These are phyloP conservation scores for Pythium rishiriense DNA, from an alignment of 352 stramenopile genomes.

Conservation along the genomic window DNA sequence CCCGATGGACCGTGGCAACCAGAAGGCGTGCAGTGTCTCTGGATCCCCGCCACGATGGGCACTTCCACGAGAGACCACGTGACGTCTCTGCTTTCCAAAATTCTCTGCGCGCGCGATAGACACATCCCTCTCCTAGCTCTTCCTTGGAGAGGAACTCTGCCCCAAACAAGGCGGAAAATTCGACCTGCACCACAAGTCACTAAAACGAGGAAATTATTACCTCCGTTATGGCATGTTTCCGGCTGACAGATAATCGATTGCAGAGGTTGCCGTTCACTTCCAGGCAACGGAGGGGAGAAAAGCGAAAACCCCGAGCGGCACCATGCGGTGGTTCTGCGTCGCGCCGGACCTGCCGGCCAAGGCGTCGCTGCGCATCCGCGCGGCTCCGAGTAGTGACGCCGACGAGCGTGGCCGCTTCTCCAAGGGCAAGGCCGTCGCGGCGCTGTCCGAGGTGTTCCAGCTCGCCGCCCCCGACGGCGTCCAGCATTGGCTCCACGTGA, in stretches of 20 bases:
- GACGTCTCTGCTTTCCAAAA: neutral
- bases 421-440: constrained; percentile 51
- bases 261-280: constrained; percentile 1
- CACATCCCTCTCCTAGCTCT: too few species aligned
- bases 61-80: neutral
- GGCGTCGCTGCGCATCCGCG: constrained; percentile 65
- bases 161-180: neutral
- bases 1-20: neutral
- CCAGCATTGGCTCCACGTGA: constrained; percentile 59
- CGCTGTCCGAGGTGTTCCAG: constrained; percentile 38
- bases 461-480: constrained; percentile 22
- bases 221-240: neutral
- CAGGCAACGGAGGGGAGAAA: constrained; percentile 7
- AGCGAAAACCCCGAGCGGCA: neutral
- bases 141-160: too few species aligned
- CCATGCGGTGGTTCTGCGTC: constrained; percentile 77
- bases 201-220: neutral
- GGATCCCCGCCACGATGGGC: neutral
- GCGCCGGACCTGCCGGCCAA: constrained; percentile 53
- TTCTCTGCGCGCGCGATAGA: too few species aligned
- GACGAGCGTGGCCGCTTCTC: constrained; percentile 40
- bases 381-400: constrained; percentile 46
- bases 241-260: neutral
- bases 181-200: neutral
- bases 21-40: constrained; percentile 4